Percentiles rank a stretch among this genome's conserved stretches.
phyloP scores from a whole-genome alignment of 2,329 filamentous ascomycete species.

The Nannizzia gypsea region DNA sequence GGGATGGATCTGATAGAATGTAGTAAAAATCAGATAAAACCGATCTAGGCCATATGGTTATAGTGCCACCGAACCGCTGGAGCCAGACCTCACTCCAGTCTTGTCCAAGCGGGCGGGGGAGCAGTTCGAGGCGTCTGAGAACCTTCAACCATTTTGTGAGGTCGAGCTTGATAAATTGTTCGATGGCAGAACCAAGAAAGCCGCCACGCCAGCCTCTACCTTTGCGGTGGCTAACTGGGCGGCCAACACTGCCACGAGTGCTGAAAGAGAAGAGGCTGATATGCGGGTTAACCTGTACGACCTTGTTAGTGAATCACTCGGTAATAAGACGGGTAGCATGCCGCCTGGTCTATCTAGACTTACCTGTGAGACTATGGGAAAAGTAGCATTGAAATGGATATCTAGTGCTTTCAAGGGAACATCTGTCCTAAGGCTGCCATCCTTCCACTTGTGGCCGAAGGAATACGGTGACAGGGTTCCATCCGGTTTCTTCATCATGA shows the following conservation, averaged over 20 bases:
- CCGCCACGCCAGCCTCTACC: slow-evolving; percentile 93
- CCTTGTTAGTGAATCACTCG: background rate
- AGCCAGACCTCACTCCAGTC: slow-evolving; percentile 97
- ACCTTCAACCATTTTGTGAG: slow-evolving; percentile 97
- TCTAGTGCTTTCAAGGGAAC: slow-evolving; percentile 92
- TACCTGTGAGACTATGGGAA: slow-evolving; percentile 66
- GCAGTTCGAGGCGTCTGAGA: slow-evolving; percentile 76
- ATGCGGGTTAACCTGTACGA: slow-evolving; percentile 74
- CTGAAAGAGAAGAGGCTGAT: slow-evolving; percentile 99
- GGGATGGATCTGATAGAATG: slow-evolving; percentile 73
- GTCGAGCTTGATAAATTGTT: slow-evolving; percentile 93
- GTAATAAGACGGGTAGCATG: background rate
- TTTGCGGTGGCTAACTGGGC: slow-evolving; percentile 84
- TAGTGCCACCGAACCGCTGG: slow-evolving; percentile 84
- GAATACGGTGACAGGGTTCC: slow-evolving; percentile 77
- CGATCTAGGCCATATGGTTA: slow-evolving; percentile 91
- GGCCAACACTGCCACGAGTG: slow-evolving; percentile 78
- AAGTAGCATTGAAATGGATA: slow-evolving; percentile 96
- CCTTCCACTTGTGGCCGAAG: slow-evolving; percentile 99
- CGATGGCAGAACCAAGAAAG: slow-evolving; percentile 80
- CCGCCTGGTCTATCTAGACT: slow-evolving; percentile 5
- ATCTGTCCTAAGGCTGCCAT: slow-evolving; percentile 85
- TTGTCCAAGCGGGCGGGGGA: slow-evolving; percentile 80
- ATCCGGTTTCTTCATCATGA: slow-evolving; percentile 72
- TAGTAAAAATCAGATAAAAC: slow-evolving; percentile 67